Evolutionary conservation across 2,329 filamentous ascomycete genomes (phyloP), one percentile per base, ranked within the genome.

Genomic region (Nemania sp.): DNA sequence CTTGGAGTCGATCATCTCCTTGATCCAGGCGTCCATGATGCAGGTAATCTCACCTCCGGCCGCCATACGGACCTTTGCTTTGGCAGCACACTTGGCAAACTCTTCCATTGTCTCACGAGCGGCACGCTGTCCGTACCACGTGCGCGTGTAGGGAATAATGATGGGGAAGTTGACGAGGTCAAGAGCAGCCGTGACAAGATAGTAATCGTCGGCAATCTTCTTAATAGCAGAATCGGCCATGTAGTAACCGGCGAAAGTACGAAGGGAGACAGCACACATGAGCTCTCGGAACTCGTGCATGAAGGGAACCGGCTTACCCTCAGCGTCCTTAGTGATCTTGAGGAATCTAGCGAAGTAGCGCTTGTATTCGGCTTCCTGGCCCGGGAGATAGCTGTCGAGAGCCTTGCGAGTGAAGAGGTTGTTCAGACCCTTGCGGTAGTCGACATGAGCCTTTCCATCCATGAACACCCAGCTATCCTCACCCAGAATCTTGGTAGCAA

Each of bases 121-220:
- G 32, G 94, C 93, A 84, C 94, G 97, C 87, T 98, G 97, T 75
- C 95, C 96, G 78, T 97, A 97, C 94, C 94, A 98, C 5, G 94
- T 94, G 85, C 94, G 95, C 79, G 94, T 98, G 85, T 89, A 98
- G 45, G 95, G 95, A 47, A 98, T 82, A 79, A 98, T 98, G 82
- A 98, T 92, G 67, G 96, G 95, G 85, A 98, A 97, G 85, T 98
- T 98, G 85, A 99, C 96, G 54, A 98, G 88, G 82, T 99, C 96
- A 73, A 98, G 88, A 24, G 96, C 96, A 66, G 92, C 95, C 15
- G 96, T 98, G 79, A 98, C 97, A 72, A 95, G 88, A 82, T 97
- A 98, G 84, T 97, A 99, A 82, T 98, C 94, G 81, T 97, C 92
- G 69, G 95, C 92, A 72, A 98, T 96, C 85, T 93, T 94, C 87